Conservation (phyloP, 2,329 filamentous ascomycete genomes). For the Elsinoe necatrix region DNA sequence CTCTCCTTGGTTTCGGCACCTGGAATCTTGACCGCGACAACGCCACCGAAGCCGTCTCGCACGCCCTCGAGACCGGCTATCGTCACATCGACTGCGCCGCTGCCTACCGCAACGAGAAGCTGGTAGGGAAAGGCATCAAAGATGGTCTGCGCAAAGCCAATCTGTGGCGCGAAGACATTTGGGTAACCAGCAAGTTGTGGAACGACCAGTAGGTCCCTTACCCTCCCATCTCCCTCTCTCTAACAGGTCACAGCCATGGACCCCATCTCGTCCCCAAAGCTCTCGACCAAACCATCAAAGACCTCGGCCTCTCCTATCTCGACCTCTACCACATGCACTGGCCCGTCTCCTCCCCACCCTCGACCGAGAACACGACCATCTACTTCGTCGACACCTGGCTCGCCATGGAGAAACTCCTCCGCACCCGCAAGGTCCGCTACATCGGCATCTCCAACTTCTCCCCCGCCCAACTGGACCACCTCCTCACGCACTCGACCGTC, state of each 20-base stretch:
- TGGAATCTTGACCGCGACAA: slow-evolving; percentile 32
- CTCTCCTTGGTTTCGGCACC: slow-evolving; percentile 32
- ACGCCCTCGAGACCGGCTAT: slow-evolving; percentile 42
- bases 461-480: slow-evolving; percentile 40
- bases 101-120: slow-evolving; percentile 37
- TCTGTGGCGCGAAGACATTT: slow-evolving; percentile 30
- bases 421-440: slow-evolving; percentile 54
- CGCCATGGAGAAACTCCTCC: slow-evolving; percentile 53
- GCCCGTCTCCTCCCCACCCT: slow-evolving; percentile 27
- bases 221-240: background rate
- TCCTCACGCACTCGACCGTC: slow-evolving; percentile 51
- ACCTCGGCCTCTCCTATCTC: slow-evolving; percentile 34
- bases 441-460: slow-evolving; percentile 75
- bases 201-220: slow-evolving; percentile 26
- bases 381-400: slow-evolving; percentile 49
- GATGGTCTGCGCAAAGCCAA: slow-evolving; percentile 29
- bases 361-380: slow-evolving; percentile 21
- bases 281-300: slow-evolving; percentile 33
- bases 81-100: slow-evolving; percentile 45
- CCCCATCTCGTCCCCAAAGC: slow-evolving; percentile 24
- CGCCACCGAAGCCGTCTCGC: slow-evolving; percentile 31
- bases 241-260: slow-evolving; percentile 23
- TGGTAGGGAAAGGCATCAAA: slow-evolving; percentile 36
- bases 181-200: slow-evolving; percentile 35
- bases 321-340: slow-evolving; percentile 42